Conservation (phyloP, 2,329 filamentous ascomycete species). For the Beauveria rudraprayagi region DNA sequence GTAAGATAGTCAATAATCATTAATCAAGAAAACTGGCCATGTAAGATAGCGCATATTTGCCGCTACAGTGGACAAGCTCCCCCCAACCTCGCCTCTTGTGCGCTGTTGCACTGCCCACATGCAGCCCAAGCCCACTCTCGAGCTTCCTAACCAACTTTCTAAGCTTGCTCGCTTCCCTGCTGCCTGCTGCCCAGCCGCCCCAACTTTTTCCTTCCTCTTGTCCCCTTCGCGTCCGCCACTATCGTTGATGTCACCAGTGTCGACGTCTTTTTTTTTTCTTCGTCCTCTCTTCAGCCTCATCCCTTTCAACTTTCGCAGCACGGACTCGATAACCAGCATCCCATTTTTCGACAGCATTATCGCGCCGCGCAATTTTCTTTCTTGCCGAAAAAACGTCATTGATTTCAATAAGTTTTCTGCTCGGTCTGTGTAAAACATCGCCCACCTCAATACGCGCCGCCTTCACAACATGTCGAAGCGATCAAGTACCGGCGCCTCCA, state of each 20-base stretch:
- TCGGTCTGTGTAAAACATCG: no score
- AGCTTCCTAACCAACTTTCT: no score
- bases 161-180: not conserved
- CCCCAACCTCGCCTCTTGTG: no score
- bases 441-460: not conserved
- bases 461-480: conserved; percentile 53
- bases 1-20: no score
- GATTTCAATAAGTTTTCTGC: no score
- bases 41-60: no score
- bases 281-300: not conserved
- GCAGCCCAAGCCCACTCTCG: no score
- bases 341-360: not conserved
- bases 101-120: no score
- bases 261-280: not conserved
- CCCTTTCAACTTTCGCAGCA: not conserved
- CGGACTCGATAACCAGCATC: not conserved
- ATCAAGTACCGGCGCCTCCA: conserved; percentile 28
- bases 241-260: conserved; percentile 4
- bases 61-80: no score
- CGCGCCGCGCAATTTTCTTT: no score
- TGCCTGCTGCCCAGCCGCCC: not conserved
- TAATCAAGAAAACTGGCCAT: no score
- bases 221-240: not conserved
- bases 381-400: no score
- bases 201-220: not conserved